Evolutionary conservation across 1,284 basidiomycete genomes (phyloP).

Genomic region (Cystobasidium slooffiae): DNA sequence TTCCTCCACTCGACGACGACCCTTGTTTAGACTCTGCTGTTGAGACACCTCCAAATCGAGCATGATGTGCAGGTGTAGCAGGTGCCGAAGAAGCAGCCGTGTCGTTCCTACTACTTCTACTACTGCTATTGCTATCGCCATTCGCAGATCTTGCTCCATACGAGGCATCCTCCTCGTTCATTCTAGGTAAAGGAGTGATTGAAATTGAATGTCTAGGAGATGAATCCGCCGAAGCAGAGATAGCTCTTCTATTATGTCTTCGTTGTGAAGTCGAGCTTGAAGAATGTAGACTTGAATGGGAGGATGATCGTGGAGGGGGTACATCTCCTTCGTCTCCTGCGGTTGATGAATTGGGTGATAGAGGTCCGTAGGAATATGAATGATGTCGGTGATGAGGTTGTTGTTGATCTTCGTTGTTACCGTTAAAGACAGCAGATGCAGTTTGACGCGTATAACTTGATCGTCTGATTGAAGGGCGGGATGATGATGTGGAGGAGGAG

Average conservation of each 20-base stretch:
- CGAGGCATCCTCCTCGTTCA: background rate
- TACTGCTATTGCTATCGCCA: background rate
- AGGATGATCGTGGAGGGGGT: slow-evolving; percentile 7
- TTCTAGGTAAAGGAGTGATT: slow-evolving; percentile 12
- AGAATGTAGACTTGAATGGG: slow-evolving; percentile 6
- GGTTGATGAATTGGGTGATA: background rate
- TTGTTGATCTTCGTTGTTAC: background rate
- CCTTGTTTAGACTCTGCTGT: background rate
- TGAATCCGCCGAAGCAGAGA: slow-evolving; percentile 35
- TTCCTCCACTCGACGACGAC: background rate
- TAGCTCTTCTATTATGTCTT: slow-evolving; percentile 5
- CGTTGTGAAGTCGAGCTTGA: slow-evolving; percentile 1
- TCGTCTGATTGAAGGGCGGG: slow-evolving; percentile 11
- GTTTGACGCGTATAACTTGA: slow-evolving; percentile 19
- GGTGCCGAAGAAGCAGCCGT: slow-evolving; percentile 9
- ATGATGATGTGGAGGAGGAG: slow-evolving; percentile 12
- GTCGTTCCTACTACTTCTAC: background rate
- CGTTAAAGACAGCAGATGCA: slow-evolving; percentile 20
- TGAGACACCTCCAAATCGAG: background rate
- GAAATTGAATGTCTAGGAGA: slow-evolving; percentile 15
- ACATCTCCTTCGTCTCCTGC: slow-evolving; percentile 41
- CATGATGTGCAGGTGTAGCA: slow-evolving; percentile 1
- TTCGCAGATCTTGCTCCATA: background rate
- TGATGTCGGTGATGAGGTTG: background rate
- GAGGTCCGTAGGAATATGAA: background rate